These are phyloP conservation scores for Rhinocladiella mackenziei DNA, from an alignment of 2,329 filamentous ascomycete species.

Conservation along the genomic window DNA sequence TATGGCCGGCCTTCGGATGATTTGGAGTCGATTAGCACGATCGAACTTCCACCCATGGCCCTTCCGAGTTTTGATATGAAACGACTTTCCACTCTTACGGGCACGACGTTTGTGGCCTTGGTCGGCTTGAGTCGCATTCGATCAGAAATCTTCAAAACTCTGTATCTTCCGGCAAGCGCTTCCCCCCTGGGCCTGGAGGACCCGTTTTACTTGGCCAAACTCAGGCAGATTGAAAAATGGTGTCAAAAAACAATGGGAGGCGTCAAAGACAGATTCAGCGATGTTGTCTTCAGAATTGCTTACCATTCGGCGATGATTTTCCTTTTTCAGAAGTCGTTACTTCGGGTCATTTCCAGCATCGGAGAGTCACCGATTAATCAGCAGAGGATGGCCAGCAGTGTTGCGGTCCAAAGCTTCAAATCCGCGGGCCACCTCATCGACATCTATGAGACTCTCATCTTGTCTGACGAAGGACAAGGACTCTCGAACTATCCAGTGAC, in stretches of 20 bases:
- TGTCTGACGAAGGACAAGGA: slow-evolving; percentile 26
- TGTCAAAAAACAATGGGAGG: slow-evolving; percentile 23
- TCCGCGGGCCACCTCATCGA: slow-evolving; percentile 28
- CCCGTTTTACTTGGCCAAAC: slow-evolving; percentile 11
- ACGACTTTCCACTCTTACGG: too few relatives aligned
- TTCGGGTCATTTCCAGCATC: slow-evolving; percentile 20
- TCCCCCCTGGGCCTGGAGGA: not conserved
- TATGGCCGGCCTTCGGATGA: slow-evolving; percentile 36
- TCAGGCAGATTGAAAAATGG: slow-evolving; percentile 15
- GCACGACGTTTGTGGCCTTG: too few relatives aligned
- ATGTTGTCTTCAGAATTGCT: slow-evolving; percentile 15
- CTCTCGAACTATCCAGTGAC: slow-evolving; percentile 31
- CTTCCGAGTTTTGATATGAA: too few relatives aligned
- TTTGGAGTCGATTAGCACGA: slow-evolving; percentile 34
- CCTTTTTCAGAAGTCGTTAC: slow-evolving; percentile 31
- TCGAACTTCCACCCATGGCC: slow-evolving; percentile 29
- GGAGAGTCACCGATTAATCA: slow-evolving; percentile 1
- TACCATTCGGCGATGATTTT: slow-evolving; percentile 33
- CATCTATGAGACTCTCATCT: slow-evolving; percentile 30
- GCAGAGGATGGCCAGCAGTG: not conserved
- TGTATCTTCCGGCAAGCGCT: slow-evolving; percentile 26
- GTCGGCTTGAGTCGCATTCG: slow-evolving; percentile 32
- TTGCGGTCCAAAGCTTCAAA: slow-evolving; percentile 21
- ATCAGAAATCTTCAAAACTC: slow-evolving; percentile 32
- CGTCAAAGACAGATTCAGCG: not conserved